Evolutionary conservation across 2,329 filamentous ascomycete genomes (phyloP), one percentile per base, ranked within the genome.

Genomic region (Diaporthe vexans): DNA sequence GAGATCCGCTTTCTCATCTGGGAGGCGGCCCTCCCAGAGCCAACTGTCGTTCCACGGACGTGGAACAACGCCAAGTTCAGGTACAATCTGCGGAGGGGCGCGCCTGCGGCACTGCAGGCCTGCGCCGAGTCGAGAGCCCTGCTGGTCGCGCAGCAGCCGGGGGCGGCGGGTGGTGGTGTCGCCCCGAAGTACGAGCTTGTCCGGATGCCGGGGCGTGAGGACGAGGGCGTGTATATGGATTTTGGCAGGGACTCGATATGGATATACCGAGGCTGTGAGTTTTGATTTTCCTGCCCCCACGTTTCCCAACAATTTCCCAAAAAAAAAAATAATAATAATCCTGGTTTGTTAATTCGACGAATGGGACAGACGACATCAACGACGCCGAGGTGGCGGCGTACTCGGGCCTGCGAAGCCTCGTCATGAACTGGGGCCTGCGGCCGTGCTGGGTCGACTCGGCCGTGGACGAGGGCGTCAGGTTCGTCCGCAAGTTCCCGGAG

Each of bases 341-440:
- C 2, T 21, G 21, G 10, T 2, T 58, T 35, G 8, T 68, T 75
- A 48, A 72, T 24, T 7, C 48, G 48, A 52, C 7, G n/a, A 52
- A 3, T 11, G 11, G 1, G 43, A 21, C n/a, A 76, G 75, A 74
- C 48, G 67, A 76, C 37, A 72, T 76, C 37, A 61, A 26, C 7
- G 37, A 73, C 17, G 57, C 71, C 15, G 75, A 76, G 59, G 37
- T 76, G 4, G 35, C 61, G 10, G 26, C 71, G 9, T 76, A 76
- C 37, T 43, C 68, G 24, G 48, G 48, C 26, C 61, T 76, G 58
- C 71, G 72, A 33, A 75, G 58, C 54, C 70, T 76, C n/a, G 75
- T 76, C n/a, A 76, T 76, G 75, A 74, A 73, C 61, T 76, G 75
- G 75, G 75, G 75, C 21, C 58, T 76, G 61, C 67, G 75, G 33